Base-by-base conservation (phyloP, 2,329 filamentous ascomycete species). In the Xylariaceae sp. region DNA sequence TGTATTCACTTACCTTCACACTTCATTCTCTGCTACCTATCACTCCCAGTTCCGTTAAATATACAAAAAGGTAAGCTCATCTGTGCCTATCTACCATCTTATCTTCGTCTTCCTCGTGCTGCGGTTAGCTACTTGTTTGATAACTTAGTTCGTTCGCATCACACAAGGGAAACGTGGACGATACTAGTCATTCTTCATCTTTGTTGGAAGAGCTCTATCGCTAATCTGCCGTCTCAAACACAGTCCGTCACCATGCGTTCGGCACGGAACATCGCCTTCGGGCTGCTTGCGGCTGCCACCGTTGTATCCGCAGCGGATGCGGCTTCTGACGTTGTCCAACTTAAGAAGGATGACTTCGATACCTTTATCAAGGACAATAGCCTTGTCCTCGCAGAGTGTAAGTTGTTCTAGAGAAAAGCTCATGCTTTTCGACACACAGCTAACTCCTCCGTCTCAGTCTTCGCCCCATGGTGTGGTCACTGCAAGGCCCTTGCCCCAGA, bases 401-500 rank as follows among this genome's bases (percentile, higher is more conserved):
- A 79, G 89, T 53, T 31, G 23, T 16, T 26, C 21, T 31, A 40
- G 6, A 50, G 24, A 19, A 23, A 57, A 43, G 56, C 76, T 11
- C 26, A 5, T 36, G 19, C 11, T 46, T 9, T 36, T n/a, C 21
- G 12, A 37, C 26, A 28, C 21, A 11, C 23, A 23, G 49, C 53
- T 83, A 71, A 83, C 72, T 43, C 40, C 36, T 34, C 3, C 52
- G 24, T 40, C 53, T 57, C 62, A 92, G 89, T 97, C 87, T 97
- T 91, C 76, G 94, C 94, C 67, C 93, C 94, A 69, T 96, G 94
- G 93, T 96, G 91, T 70, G 94, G 93, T 66, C 94, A 98, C 85
- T 98, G 94, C 90, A 98, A 99, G 84, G 94, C 94, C 60, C 91
- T 99, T 66, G 95, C 90, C 62, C 90, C 91, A 73, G 91, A 95